Evolutionary conservation across 768 basidiomycete genomes (phyloP).

Genomic region (Termitomyces sp.): DNA sequence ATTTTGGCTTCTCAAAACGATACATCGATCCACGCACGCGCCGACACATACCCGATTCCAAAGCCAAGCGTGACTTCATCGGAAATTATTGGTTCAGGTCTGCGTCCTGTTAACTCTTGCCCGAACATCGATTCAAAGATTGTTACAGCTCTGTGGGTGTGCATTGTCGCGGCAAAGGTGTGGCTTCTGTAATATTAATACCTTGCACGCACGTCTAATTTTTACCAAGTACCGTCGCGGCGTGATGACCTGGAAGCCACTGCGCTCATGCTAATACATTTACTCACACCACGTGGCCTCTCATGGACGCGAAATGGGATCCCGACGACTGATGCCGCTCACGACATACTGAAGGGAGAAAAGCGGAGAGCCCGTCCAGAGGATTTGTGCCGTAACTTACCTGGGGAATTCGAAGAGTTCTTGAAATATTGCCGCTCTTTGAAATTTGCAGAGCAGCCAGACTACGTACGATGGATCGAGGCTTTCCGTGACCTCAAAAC

Average conservation of each 20-base stretch:
- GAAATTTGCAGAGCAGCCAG: conserved; percentile 62
- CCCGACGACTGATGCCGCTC: conserved; percentile 61
- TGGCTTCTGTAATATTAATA: conserved; percentile 11
- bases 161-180: conserved; percentile 73
- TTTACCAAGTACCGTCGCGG: conserved; percentile 61
- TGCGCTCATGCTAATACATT: conserved; percentile 75
- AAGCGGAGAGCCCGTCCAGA: conserved; percentile 59
- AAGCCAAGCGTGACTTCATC: conserved; percentile 65
- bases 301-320: conserved; percentile 80
- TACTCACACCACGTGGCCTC: conserved; percentile 71
- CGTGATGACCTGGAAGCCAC: conserved; percentile 76
- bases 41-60: conserved; percentile 70
- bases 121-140: neutral
- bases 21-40: conserved; percentile 63
- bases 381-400: conserved; percentile 63
- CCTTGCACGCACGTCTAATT: neutral
- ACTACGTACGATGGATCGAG: conserved; percentile 62
- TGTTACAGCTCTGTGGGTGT: conserved; percentile 56
- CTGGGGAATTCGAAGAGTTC: conserved; percentile 72
- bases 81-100: conserved; percentile 84
- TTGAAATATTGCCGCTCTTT: conserved; percentile 66
- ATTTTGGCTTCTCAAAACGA: conserved; percentile 79
- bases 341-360: conserved; percentile 57
- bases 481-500: conserved; percentile 59
- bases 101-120: conserved; percentile 7